Conservation (phyloP, 2,329 filamentous ascomycete species). For the Diplodia seriata region DNA sequence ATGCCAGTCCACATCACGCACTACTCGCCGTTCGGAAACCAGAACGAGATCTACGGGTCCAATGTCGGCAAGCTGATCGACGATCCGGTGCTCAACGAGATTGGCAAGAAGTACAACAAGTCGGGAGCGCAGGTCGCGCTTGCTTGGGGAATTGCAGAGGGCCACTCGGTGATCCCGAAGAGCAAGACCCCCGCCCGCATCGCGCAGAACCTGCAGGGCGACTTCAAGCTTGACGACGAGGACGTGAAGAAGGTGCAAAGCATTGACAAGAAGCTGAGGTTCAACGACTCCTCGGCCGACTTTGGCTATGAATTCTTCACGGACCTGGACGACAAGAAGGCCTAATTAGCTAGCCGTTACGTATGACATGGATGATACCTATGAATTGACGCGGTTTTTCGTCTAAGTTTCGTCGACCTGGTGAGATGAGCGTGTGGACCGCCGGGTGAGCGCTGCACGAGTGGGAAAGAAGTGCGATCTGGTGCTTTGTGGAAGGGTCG, state of each 20-base stretch:
- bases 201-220: slow-evolving; percentile 47
- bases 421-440: neutral
- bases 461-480: too few relatives aligned
- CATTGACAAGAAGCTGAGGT: slow-evolving; percentile 67
- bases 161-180: slow-evolving; percentile 84
- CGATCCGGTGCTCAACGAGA: slow-evolving; percentile 67
- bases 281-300: slow-evolving; percentile 64
- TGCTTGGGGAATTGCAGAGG: slow-evolving; percentile 84
- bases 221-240: slow-evolving; percentile 65
- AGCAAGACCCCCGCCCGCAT: slow-evolving; percentile 42
- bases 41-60: slow-evolving; percentile 67
- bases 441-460: too few relatives aligned
- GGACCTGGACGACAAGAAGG: slow-evolving; percentile 64
- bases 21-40: slow-evolving; percentile 83
- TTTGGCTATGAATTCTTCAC: slow-evolving; percentile 67
- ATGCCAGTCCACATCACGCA: slow-evolving; percentile 79
- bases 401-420: neutral
- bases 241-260: slow-evolving; percentile 57
- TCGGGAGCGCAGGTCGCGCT: slow-evolving; percentile 83
- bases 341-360: neutral
- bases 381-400: neutral
- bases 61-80: slow-evolving; percentile 72
- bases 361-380: neutral
- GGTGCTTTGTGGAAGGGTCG: too few relatives aligned
- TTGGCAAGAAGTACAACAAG: slow-evolving; percentile 75